Conservation (phyloP, 768 basidiomycete species). For the Chalciporus pseudorubinellus region DNA sequence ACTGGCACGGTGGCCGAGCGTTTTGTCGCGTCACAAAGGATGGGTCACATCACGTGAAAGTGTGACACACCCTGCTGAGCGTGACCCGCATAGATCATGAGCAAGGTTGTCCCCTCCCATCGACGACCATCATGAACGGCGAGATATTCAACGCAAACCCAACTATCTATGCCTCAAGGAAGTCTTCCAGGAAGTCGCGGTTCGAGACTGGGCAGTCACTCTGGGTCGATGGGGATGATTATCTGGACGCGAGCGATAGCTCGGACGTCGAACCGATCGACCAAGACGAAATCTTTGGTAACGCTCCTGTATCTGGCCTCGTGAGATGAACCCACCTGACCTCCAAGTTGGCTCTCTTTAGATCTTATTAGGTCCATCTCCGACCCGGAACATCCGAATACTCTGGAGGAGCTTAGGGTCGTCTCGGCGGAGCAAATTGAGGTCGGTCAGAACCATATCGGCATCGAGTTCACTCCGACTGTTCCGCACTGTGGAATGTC, state of each 20-base stretch:
- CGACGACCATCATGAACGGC: slow-evolving; percentile 40
- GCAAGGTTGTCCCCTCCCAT: background rate
- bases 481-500: slow-evolving; percentile 98
- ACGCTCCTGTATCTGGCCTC: slow-evolving; percentile 4
- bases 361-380: slow-evolving; percentile 90
- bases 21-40: slow-evolving; percentile 8
- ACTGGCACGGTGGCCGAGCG: background rate
- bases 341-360: slow-evolving; percentile 33
- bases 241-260: slow-evolving; percentile 36
- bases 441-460: slow-evolving; percentile 60
- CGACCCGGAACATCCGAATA: slow-evolving; percentile 94
- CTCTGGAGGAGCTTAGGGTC: slow-evolving; percentile 91
- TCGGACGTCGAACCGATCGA: slow-evolving; percentile 70
- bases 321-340: slow-evolving; percentile 1
- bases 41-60: slow-evolving; percentile 15
- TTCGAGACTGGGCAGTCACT: slow-evolving; percentile 47
- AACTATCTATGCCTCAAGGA: slow-evolving; percentile 61
- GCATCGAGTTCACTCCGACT: slow-evolving; percentile 94
- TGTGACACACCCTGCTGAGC: slow-evolving; percentile 13
- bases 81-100: slow-evolving; percentile 20
- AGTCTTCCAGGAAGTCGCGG: slow-evolving; percentile 41
- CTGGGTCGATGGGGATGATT: slow-evolving; percentile 54
- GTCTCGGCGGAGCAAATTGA: slow-evolving; percentile 87
- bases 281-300: slow-evolving; percentile 91
- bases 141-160: slow-evolving; percentile 91